Base-by-base conservation (phyloP, 2,329 filamentous ascomycete species). In the Aspergillus thermomutatus region DNA sequence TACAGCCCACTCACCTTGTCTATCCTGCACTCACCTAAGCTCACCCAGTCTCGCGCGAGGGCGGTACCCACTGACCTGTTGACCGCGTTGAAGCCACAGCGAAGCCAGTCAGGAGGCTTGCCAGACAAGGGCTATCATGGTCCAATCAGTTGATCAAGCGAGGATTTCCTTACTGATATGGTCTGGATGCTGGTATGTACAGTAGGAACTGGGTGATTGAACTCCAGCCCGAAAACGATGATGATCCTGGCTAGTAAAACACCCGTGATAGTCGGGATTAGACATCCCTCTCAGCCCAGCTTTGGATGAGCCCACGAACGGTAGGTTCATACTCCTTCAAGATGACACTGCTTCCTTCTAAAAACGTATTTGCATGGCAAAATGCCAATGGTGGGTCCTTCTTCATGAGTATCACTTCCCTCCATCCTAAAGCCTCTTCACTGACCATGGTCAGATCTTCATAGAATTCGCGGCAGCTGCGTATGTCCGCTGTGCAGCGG, bases 341-440 rank as follows among this genome's bases (percentile, higher is more conserved):
- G n/a, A 68, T 69, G 21, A 83, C 77, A 50, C 71, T 63, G 10
- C 73, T 77, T 14, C 69, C 72, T 0, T 68, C 60, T 0, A 77
- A 43, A 54, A 77, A 77, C 0, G 85, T 88, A 66, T 87, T 88
- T 1, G 83, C 82, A 67, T 88, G 85, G 41, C 86, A 83, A 70
- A 86, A 87, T n/a, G 84, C 77, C 68, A 84, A 80, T 57, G 80
- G 80, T 66, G 83, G 82, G 3, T 61, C 56, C 31, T 59, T 54
- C 64, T 82, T 82, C 47, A 74, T 73, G 55, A 87, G 66, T 5
- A 88, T 83, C 23, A 82, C 80, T 26, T 82, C 77, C 55, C 85
- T 70, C 65, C 85, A 83, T 63, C 77, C 60, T 69, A 84, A 64
- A 74, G 73, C 83, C 49, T 82, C 67, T 72, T 14, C 83, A 79